phyloP scores from a whole-genome alignment of 2,329 filamentous ascomycete genomes.

The Hypoxylon rubiginosum region DNA sequence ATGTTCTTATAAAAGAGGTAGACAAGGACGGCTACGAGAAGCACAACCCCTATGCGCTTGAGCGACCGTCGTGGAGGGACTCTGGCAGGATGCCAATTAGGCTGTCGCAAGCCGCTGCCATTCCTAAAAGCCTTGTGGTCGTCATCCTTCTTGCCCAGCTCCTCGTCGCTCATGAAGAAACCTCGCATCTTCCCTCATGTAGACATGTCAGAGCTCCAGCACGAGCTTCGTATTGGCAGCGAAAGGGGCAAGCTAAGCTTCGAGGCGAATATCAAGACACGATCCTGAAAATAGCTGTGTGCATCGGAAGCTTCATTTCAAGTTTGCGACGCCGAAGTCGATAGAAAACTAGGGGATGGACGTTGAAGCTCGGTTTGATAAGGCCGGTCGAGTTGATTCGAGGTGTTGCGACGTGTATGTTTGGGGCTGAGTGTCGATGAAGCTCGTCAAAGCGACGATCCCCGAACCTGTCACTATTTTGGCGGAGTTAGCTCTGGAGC shows the following conservation, averaged over 20 bases:
- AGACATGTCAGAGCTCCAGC: constrained; percentile 44
- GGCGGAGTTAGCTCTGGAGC: constrained; percentile 16
- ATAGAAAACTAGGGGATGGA: background rate
- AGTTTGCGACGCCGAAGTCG: constrained; percentile 27
- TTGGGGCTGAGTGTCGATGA: constrained; percentile 33
- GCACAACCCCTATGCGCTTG: constrained; percentile 64
- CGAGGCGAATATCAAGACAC: constrained; percentile 27
- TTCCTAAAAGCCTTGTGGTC: constrained; percentile 59
- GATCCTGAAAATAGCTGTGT: constrained; percentile 12
- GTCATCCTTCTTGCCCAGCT: constrained; percentile 72
- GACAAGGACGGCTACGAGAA: constrained; percentile 64
- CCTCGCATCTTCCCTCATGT: constrained; percentile 58
- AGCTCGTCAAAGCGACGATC: constrained; percentile 35
- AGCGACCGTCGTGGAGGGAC: constrained; percentile 65
- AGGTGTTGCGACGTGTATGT: background rate
- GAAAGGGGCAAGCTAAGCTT: background rate
- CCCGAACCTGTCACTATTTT: constrained; percentile 6
- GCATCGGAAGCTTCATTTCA: constrained; percentile 42
- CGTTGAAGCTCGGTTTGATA: constrained; percentile 13
- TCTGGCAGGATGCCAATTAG: constrained; percentile 59
- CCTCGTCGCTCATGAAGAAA: constrained; percentile 66
- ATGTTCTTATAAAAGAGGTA: constrained; percentile 77
- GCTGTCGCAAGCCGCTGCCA: constrained; percentile 47
- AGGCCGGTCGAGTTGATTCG: constrained; percentile 8
- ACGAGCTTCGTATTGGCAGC: constrained; percentile 6